Evolutionary conservation across 345 rosid species (phyloP).

Genomic region (Salix suchowensis): DNA sequence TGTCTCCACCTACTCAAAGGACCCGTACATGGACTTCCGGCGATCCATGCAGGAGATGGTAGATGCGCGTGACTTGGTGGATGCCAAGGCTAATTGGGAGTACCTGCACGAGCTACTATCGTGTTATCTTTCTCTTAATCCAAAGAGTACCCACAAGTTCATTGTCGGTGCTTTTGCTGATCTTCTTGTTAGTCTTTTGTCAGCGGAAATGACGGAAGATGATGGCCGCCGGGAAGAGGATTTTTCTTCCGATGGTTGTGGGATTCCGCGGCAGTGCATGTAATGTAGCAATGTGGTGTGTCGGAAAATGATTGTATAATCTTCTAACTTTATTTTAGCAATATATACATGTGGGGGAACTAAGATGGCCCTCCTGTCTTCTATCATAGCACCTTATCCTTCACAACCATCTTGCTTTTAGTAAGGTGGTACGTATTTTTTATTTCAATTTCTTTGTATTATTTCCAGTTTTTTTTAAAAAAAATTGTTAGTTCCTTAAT

Average conservation of each 20-base stretch:
- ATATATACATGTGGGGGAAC: constrained; percentile 13
- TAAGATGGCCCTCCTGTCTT: constrained; percentile 13
- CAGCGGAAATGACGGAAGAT: constrained; percentile 4
- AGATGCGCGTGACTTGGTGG: constrained; percentile 56
- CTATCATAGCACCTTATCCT: neutral
- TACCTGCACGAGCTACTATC: constrained; percentile 71
- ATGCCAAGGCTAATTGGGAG: constrained; percentile 60
- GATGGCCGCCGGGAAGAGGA: constrained; percentile 1
- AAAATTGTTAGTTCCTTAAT: neutral
- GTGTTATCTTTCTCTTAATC: constrained; percentile 68
- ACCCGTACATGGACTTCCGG: constrained; percentile 80
- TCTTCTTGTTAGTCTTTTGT: constrained; percentile 62
- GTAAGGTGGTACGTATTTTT: neutral
- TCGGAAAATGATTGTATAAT: constrained; percentile 16
- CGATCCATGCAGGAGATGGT: constrained; percentile 97
- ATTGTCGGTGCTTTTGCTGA: constrained; percentile 77
- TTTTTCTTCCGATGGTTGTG: neutral
- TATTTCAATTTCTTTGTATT: neutral
- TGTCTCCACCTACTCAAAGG: constrained; percentile 66
- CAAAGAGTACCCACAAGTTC: constrained; percentile 56
- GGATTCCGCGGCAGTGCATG: constrained; percentile 9
- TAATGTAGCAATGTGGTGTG: constrained; percentile 9
- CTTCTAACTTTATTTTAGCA: constrained; percentile 13
- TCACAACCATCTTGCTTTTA: too few relatives aligned
- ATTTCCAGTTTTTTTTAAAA: neutral